Conservation (phyloP, 176 grass and related monocot species). For the Bolboschoenus planiculmis region DNA sequence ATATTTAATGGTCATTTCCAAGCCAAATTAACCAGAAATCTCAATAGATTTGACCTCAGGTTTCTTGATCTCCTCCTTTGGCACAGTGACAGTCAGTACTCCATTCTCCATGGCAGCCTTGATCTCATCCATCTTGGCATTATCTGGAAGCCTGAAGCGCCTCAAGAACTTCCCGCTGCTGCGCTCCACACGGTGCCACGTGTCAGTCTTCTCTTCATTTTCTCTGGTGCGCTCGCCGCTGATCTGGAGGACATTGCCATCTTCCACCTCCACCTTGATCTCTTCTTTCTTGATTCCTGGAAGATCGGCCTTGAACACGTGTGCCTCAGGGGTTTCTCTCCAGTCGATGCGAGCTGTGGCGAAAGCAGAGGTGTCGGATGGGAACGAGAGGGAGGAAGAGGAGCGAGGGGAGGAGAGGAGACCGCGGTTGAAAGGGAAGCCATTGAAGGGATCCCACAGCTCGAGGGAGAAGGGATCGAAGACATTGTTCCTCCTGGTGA, state of each 20-base stretch:
- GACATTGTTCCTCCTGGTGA: neutral
- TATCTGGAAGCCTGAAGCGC: neutral
- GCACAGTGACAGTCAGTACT: conserved; percentile 7
- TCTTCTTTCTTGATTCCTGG: neutral
- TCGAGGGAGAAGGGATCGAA: neutral
- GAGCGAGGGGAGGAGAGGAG: too few relatives aligned
- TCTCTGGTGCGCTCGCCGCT: neutral
- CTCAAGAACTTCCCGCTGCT: conserved; percentile 4
- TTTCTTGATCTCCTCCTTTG: neutral
- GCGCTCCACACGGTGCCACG: neutral
- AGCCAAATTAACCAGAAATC: neutral
- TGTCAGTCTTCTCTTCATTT: neutral
- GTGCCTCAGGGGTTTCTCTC: neutral
- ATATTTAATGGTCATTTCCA: too few relatives aligned
- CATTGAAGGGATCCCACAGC: neutral
- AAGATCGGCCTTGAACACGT: neutral
- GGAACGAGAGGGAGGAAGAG: neutral
- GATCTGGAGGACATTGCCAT: neutral
- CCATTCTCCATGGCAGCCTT: conserved; percentile 15
- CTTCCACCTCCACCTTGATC: neutral
- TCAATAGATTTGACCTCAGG: neutral
- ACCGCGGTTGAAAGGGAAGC: neutral
- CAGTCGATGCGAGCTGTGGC: too few relatives aligned
- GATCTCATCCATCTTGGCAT: neutral
- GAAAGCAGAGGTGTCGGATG: too few relatives aligned